A percentile compares a stretch with the other conserved stretches of the same genome.
phyloP scores from a whole-genome alignment of 805 yeast species.

The Peterozyma xylosa region DNA sequence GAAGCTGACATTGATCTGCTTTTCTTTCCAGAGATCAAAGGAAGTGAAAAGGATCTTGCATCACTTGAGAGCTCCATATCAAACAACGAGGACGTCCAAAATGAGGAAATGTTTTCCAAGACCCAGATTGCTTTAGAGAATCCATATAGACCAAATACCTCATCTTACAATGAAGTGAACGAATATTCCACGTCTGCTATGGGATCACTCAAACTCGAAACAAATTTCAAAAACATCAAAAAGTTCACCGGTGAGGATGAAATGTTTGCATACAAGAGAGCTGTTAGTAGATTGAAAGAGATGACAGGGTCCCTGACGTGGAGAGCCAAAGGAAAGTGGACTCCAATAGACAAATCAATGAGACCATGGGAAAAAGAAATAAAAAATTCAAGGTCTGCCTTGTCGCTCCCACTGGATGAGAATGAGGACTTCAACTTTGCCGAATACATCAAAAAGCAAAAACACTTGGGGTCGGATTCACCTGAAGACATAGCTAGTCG shows the following conservation, averaged over 20 bases:
- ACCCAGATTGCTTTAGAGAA: conserved; percentile 50
- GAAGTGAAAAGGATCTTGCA: conserved; percentile 2
- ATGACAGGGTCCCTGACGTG: conserved; percentile 30
- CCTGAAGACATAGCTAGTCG: not conserved
- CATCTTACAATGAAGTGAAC: conserved; percentile 49
- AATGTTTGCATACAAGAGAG: conserved; percentile 64
- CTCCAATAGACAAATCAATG: conserved; percentile 41
- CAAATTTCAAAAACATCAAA: conserved; percentile 37
- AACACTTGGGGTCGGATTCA: conserved; percentile 9
- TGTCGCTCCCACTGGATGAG: not conserved
- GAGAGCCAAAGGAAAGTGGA: conserved; percentile 45
- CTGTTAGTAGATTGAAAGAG: conserved; percentile 51
- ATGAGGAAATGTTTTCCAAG: conserved; percentile 63
- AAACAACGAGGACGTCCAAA: conserved; percentile 35
- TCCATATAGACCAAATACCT: conserved; percentile 65
- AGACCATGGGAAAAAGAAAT: conserved; percentile 48
- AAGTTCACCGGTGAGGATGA: conserved; percentile 77
- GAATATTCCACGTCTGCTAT: conserved; percentile 16
- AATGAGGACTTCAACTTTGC: not conserved
- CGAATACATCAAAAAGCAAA: not conserved
- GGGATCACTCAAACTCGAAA: conserved; percentile 13
- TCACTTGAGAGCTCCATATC: conserved; percentile 8
- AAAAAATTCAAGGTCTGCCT: not conserved
- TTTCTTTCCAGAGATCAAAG: conserved; percentile 52
- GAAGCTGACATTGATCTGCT: conserved; percentile 42